Conservation (phyloP, 805 yeast species). For the Yamadazyma endophytica region DNA sequence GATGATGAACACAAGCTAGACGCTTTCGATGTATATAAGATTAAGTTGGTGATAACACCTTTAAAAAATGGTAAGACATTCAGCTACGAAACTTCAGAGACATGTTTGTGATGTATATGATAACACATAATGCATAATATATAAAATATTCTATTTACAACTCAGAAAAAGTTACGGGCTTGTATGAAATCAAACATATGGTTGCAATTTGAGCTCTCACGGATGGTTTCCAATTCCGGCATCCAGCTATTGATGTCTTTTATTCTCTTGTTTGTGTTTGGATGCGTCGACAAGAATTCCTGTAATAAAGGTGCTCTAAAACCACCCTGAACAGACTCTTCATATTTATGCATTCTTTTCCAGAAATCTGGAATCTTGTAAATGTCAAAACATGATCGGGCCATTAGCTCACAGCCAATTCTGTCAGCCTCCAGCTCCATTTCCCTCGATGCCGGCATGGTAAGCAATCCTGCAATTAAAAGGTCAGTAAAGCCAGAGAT, state of each 20-base stretch:
- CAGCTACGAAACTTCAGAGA: too few species aligned
- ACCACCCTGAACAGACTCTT: slow-evolving; percentile 37
- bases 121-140: not conserved
- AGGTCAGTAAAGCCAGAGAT: slow-evolving; percentile 48
- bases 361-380: slow-evolving; percentile 71
- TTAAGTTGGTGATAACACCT: slow-evolving; percentile 7
- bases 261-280: slow-evolving; percentile 72
- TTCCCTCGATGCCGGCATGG: slow-evolving; percentile 82
- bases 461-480: slow-evolving; percentile 51
- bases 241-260: slow-evolving; percentile 65
- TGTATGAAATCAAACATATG: slow-evolving; percentile 6
- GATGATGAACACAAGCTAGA: slow-evolving; percentile 4
- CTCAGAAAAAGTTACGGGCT: slow-evolving; percentile 3
- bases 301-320: slow-evolving; percentile 28
- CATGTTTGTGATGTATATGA: too few species aligned
- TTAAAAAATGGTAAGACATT: slow-evolving; percentile 1
- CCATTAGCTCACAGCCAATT: slow-evolving; percentile 89
- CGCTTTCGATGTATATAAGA: slow-evolving; percentile 13
- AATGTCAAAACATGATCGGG: slow-evolving; percentile 83
- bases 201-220: slow-evolving; percentile 22
- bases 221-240: slow-evolving; percentile 48
- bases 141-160: not conserved
- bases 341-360: slow-evolving; percentile 64
- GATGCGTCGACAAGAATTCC: slow-evolving; percentile 85
- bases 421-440: slow-evolving; percentile 97